Percentiles rank a stretch among this genome's conserved stretches.
Evolutionary conservation across 768 basidiomycete genomes (phyloP).

Genomic region (Neoboletus brunneissimus): DNA sequence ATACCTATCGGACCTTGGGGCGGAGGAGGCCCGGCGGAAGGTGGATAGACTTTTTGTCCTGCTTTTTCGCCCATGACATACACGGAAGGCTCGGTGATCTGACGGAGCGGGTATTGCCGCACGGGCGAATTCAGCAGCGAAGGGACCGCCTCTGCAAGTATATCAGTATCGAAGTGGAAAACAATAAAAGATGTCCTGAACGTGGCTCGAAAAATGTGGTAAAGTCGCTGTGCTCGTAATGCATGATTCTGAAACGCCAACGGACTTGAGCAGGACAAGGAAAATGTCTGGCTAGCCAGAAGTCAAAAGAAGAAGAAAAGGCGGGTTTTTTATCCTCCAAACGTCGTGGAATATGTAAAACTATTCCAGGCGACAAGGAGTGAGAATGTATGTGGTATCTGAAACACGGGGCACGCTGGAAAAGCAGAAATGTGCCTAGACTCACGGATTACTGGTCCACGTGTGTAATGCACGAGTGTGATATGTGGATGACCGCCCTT

Average conservation of each 20-base stretch:
- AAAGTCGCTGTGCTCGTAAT: neutral
- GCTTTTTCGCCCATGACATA: constrained; percentile 71
- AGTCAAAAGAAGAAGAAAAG: neutral
- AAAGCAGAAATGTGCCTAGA: constrained; percentile 15
- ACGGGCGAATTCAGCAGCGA: constrained; percentile 57
- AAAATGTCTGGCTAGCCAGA: neutral
- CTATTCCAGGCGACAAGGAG: constrained; percentile 7
- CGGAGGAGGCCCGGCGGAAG: constrained; percentile 34
- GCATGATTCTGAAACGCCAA: neutral
- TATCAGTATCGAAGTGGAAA: constrained; percentile 13
- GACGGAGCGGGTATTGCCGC: constrained; percentile 69
- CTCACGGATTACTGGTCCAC: constrained; percentile 63
- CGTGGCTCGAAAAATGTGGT: neutral
- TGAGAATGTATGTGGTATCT: constrained; percentile 12
- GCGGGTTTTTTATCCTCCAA: neutral
- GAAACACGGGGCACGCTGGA: constrained; percentile 16
- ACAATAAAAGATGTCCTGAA: neutral
- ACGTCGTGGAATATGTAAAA: neutral
- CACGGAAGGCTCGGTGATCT: constrained; percentile 61
- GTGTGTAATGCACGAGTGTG: constrained; percentile 74
- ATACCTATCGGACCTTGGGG: constrained; percentile 27
- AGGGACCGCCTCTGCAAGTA: constrained; percentile 53
- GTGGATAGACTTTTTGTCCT: constrained; percentile 60
- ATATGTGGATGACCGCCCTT: constrained; percentile 75
- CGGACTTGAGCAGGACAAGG: neutral